These are phyloP conservation scores for Eucalyptus curtisii DNA, from an alignment of 345 rosid species.

Conservation along the genomic window DNA sequence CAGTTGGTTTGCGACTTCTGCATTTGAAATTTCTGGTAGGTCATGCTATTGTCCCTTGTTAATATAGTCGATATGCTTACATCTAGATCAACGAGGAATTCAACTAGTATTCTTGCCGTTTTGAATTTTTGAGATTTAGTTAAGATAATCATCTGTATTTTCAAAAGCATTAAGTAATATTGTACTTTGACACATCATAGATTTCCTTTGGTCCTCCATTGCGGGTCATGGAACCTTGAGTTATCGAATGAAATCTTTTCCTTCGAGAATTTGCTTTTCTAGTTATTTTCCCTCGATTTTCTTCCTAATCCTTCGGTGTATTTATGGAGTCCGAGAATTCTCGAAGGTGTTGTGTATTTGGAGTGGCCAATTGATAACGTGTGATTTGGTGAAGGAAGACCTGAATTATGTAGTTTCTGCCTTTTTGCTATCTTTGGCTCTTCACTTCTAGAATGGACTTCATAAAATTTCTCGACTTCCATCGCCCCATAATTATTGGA, in stretches of 20 bases:
- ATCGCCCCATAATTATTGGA: neutral
- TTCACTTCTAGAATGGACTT: neutral
- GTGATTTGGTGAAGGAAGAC: neutral
- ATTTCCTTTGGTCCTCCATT: neutral
- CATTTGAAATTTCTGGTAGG: neutral
- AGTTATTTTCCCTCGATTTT: neutral
- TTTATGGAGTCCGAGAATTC: neutral
- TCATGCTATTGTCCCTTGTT: neutral
- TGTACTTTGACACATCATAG: neutral
- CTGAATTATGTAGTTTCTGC: neutral
- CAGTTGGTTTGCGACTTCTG: neutral
- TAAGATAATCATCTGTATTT: neutral
- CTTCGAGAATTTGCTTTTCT: neutral
- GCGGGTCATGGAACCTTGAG: neutral
- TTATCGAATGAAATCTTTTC: neutral
- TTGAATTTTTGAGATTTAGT: neutral
- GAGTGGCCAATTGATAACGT: neutral
- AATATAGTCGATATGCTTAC: neutral
- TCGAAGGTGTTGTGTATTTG: neutral
- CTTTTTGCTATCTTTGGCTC: neutral
- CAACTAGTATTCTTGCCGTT: neutral
- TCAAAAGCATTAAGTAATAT: neutral
- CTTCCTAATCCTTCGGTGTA: neutral
- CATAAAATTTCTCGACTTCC: neutral
- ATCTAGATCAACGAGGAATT: neutral